Base-by-base conservation (phyloP, 1,139 yeast genomes). In the Eremothecium coryli region DNA sequence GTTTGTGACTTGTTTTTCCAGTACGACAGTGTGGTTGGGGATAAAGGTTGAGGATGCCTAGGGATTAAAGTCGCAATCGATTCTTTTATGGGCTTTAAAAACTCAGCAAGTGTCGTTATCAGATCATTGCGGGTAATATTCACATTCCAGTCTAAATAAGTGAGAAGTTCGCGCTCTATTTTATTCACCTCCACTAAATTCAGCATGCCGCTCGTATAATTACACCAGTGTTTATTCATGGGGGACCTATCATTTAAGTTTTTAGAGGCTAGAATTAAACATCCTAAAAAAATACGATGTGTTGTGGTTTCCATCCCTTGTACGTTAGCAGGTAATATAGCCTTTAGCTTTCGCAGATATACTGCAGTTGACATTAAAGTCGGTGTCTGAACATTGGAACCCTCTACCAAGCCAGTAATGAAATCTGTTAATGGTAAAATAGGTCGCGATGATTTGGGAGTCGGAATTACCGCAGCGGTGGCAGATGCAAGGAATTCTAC, bases 181-280 rank as follows among this genome's bases (percentile, higher is more conserved):
- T 86, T 75, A 60, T 90, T 90, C 39, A 90, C 88, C 53, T 90
- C 97, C 18, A 69, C 70, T 32, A 82, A 64, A 17, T 76, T 58
- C 45, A 90, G 70, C 38, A 90, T 65, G 1, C 95, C 95, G 56
- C 79, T 76, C 10, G 97, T 85, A 64, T 86, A 88, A 41, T 73
- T 70, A 11, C 94, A 80, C 98, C 98, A 90, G 65, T 88, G 95
- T 62, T 81, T 86, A 62, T 90, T 90, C 58, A 88, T 71, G 33
- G 97, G 98, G 12, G 93, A 78, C 3, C 94, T 79, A 62, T 90
- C 98, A 60, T 90, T 90, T 44, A 88, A 71, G 44, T 78, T 78
- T 63, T 90, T 90, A 16, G 97, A 95, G 25, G 94, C 82, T 41
- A 90, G 65, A 35, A 90, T 82, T 42, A 90, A 68, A 29, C 95